phyloP scores from a whole-genome alignment of 106 monocot species.

The Alisma plantagoaquatica region DNA sequence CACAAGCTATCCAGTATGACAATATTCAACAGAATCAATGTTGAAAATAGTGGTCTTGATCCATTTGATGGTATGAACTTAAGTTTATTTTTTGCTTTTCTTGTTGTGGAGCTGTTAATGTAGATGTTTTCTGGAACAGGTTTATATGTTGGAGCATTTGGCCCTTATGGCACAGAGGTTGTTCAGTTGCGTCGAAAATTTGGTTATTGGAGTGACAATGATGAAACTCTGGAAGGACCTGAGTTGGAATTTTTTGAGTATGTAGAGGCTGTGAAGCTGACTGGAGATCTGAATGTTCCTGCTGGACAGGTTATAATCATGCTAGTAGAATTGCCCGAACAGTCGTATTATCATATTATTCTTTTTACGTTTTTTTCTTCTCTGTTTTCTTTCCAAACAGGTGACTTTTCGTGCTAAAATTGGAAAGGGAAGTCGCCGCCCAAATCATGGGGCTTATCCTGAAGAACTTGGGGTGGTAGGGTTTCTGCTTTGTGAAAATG shows the following conservation, averaged over 20 bases:
- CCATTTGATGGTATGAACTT: conserved; percentile 67
- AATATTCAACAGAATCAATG: conserved; percentile 54
- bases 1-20: conserved; percentile 47
- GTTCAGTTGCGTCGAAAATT: conserved; percentile 72
- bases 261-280: conserved; percentile 89
- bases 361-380: conserved; percentile 5
- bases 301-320: conserved; percentile 64
- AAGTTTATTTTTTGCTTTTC: neutral
- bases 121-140: no score
- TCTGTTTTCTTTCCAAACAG: conserved; percentile 28
- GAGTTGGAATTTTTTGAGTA: conserved; percentile 90
- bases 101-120: neutral
- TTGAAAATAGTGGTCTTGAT: conserved; percentile 40
- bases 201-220: conserved; percentile 60
- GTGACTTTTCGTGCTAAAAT: conserved; percentile 96
- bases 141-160: conserved; percentile 85
- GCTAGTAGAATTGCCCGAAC: neutral
- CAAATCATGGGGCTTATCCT: conserved; percentile 66
- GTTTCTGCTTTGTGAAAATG: neutral
- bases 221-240: conserved; percentile 25
- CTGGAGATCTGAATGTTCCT: conserved; percentile 89
- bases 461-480: conserved; percentile 91
- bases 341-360: neutral
- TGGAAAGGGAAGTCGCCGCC: conserved; percentile 50
- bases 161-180: conserved; percentile 80